A percentile compares a stretch with the other conserved stretches of the same genome.
Conservation (phyloP, 495 filamentous ascomycete genomes). For the Rostrohypoxylon terebratum region DNA sequence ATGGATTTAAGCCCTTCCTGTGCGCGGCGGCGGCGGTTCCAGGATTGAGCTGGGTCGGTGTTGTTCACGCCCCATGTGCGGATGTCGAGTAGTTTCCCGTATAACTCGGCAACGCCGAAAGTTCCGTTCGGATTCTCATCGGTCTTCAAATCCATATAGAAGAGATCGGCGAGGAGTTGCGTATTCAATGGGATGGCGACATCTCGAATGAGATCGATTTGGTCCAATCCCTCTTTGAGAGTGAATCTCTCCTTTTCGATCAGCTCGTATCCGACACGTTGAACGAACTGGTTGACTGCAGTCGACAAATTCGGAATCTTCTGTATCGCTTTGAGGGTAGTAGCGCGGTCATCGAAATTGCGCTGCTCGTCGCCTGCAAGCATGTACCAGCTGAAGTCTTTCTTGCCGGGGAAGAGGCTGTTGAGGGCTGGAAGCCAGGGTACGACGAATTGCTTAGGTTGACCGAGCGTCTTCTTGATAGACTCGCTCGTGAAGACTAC, state of each 20-base stretch:
- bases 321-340: slow-evolving; percentile 67
- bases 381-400: slow-evolving; percentile 67
- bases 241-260: slow-evolving; percentile 69
- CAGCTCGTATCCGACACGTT: slow-evolving; percentile 69
- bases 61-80: slow-evolving; percentile 75
- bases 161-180: slow-evolving; percentile 60
- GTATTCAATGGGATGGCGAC: slow-evolving; percentile 65
- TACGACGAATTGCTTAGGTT: slow-evolving; percentile 50
- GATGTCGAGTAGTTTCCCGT: slow-evolving; percentile 67
- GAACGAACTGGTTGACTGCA: slow-evolving; percentile 67
- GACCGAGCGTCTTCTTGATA: slow-evolving; percentile 64
- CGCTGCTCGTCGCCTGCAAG: slow-evolving; percentile 62
- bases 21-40: slow-evolving; percentile 68
- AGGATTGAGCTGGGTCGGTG: slow-evolving; percentile 71
- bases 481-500: slow-evolving; percentile 68
- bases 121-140: slow-evolving; percentile 68
- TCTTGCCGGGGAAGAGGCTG: slow-evolving; percentile 43
- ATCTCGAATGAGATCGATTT: slow-evolving; percentile 79
- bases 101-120: slow-evolving; percentile 70
- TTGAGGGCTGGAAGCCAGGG: slow-evolving; percentile 41
- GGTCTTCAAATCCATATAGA: slow-evolving; percentile 72
- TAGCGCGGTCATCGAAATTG: slow-evolving; percentile 58
- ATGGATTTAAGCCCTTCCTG: slow-evolving; percentile 47
- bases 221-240: slow-evolving; percentile 64
- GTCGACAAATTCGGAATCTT: slow-evolving; percentile 64